phyloP scores from a whole-genome alignment of 176 grass and related monocot genomes.

The Tillandsia leiboldiana region DNA sequence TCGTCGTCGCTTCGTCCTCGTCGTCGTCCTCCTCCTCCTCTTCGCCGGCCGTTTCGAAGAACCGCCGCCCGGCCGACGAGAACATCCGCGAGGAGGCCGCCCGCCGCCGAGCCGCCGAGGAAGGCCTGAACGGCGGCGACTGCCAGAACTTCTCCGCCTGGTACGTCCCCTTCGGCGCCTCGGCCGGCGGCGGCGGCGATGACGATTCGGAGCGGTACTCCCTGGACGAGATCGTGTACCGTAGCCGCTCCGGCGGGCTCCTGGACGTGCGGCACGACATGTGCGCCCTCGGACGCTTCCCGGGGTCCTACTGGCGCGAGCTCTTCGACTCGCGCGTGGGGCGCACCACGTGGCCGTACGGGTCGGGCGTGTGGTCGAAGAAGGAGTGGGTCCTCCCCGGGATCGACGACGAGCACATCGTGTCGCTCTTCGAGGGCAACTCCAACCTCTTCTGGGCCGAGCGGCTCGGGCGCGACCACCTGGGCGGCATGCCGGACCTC shows the following conservation, averaged over 20 bases:
- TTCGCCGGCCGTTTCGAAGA: constrained; percentile 19
- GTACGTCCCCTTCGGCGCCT: constrained; percentile 48
- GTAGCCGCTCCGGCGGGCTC: constrained; percentile 67
- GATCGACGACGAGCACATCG: constrained; percentile 78
- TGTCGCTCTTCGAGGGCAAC: constrained; percentile 96
- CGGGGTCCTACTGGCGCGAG: constrained; percentile 77
- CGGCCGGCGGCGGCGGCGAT: constrained; percentile 19
- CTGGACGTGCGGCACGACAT: constrained; percentile 91
- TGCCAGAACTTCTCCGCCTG: constrained; percentile 25
- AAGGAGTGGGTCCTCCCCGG: constrained; percentile 93
- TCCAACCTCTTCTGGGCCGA: constrained; percentile 99
- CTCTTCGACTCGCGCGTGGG: constrained; percentile 85
- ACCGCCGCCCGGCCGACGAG: constrained; percentile 55
- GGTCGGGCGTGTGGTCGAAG: constrained; percentile 96
- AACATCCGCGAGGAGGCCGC: constrained; percentile 87
- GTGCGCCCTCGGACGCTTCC: constrained; percentile 40
- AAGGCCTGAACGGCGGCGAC: constrained; percentile 23
- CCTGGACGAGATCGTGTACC: constrained; percentile 90
- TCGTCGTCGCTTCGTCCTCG: constrained; percentile 31
- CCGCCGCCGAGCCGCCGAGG: constrained; percentile 34
- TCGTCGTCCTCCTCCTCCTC: background rate
- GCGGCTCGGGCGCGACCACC: constrained; percentile 76
- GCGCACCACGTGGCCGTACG: constrained; percentile 79
- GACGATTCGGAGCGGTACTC: constrained; percentile 70
- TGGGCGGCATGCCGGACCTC: constrained; percentile 79